Conservation (phyloP, 768 basidiomycete species). For the Cantharellus cinnabarinus region DNA sequence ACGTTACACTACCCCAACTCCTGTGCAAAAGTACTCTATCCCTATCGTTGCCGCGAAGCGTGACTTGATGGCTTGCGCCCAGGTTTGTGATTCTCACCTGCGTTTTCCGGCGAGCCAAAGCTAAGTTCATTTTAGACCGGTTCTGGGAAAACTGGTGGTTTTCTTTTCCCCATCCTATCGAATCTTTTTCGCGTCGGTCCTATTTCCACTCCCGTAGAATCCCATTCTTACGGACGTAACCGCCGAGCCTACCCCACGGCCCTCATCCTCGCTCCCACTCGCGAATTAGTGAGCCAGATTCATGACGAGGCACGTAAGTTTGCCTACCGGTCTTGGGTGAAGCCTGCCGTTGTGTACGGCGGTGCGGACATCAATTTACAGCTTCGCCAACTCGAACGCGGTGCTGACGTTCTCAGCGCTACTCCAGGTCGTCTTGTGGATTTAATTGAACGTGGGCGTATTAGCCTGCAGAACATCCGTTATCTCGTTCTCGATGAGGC, state of each 20-base stretch:
- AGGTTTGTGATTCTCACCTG: slow-evolving; percentile 13
- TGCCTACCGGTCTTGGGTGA: slow-evolving; percentile 97
- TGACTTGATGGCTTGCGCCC: slow-evolving; percentile 89
- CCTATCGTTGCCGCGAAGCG: slow-evolving; percentile 76
- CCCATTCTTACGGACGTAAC: slow-evolving; percentile 26
- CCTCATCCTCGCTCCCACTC: slow-evolving; percentile 94
- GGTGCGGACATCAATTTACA: slow-evolving; percentile 96
- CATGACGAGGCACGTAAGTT: slow-evolving; percentile 99
- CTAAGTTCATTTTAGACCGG: slow-evolving; percentile 37
- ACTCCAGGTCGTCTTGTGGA: slow-evolving; percentile 97
- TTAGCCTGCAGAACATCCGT: slow-evolving; percentile 88
- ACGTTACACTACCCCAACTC: slow-evolving; percentile 88
- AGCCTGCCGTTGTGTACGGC: slow-evolving; percentile 96
- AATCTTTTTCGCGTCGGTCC: slow-evolving; percentile 67
- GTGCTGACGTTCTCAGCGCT: slow-evolving; percentile 90
- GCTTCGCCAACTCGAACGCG: slow-evolving; percentile 82
- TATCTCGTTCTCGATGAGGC: slow-evolving; percentile 98
- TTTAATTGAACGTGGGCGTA: slow-evolving; percentile 91
- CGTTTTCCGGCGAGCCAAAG: not conserved
- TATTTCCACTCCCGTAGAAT: slow-evolving; percentile 38
- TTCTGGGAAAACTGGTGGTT: slow-evolving; percentile 97
- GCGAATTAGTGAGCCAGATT: slow-evolving; percentile 96
- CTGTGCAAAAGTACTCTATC: slow-evolving; percentile 99
- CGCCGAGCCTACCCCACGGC: slow-evolving; percentile 94
- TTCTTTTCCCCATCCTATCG: slow-evolving; percentile 96